These are phyloP conservation scores for Eryngium alpinum DNA, from an alignment of 140 eudicot species.

Conservation along the genomic window DNA sequence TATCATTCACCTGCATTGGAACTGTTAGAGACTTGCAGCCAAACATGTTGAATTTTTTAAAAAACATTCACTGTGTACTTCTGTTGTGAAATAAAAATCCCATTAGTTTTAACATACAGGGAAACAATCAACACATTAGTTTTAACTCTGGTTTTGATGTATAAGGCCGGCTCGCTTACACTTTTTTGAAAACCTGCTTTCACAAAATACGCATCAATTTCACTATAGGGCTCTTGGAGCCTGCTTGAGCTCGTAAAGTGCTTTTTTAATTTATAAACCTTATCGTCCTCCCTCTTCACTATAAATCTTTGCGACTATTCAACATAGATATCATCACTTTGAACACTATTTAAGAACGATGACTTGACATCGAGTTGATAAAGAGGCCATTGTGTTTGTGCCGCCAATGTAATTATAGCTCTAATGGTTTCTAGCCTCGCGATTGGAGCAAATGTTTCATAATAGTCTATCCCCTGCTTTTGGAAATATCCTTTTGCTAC, in stretches of 20 bases:
- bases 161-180: neutral
- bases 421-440: neutral
- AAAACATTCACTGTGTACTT: neutral
- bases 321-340: neutral
- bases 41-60: neutral
- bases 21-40: neutral
- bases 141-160: neutral
- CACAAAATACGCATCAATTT: neutral
- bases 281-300: neutral
- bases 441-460: neutral
- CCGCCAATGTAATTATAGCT: neutral
- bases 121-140: neutral
- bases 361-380: neutral
- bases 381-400: neutral
- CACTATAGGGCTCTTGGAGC: neutral
- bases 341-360: neutral
- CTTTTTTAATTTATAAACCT: neutral
- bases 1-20: neutral
- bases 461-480: neutral
- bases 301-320: neutral
- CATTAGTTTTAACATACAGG: neutral
- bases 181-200: neutral
- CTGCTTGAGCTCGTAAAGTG: neutral
- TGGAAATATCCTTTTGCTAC: neutral
- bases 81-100: neutral